Evolutionary conservation across 2,329 filamentous ascomycete species (phyloP).

Genomic region (Penicillium verrucosum): DNA sequence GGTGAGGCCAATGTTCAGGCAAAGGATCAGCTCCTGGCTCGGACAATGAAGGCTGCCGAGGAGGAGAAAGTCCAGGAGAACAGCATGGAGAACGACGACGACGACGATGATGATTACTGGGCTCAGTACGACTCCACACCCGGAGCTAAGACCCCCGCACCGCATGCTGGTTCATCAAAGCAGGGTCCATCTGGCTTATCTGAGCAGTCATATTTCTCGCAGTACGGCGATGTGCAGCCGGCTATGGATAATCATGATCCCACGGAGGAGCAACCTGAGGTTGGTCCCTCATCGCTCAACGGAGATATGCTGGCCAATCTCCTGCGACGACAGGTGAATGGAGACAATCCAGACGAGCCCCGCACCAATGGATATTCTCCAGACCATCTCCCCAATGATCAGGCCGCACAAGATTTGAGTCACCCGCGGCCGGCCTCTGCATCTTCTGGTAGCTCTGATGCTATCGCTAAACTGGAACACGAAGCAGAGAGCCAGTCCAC

Average conservation of each 20-base stretch:
- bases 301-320: conserved; percentile 49
- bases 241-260: conserved; percentile 63
- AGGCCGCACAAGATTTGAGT: conserved; percentile 32
- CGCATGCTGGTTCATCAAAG: conserved; percentile 23
- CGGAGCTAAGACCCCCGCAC: conserved; percentile 37
- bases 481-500: conserved; percentile 51
- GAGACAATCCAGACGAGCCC: conserved; percentile 16
- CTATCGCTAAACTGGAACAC: conserved; percentile 54
- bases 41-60: conserved; percentile 35
- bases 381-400: conserved; percentile 20
- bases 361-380: conserved; percentile 24
- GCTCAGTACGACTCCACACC: conserved; percentile 60
- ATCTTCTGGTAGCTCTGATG: conserved; percentile 40
- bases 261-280: conserved; percentile 49
- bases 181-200: conserved; percentile 37
- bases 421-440: conserved; percentile 46
- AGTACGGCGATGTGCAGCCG: conserved; percentile 62
- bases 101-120: conserved; percentile 65
- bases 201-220: conserved; percentile 59
- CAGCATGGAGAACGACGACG: conserved; percentile 51
- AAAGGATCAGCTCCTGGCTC: conserved; percentile 35
- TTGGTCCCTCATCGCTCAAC: conserved; percentile 53
- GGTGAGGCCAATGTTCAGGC: conserved; percentile 53
- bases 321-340: conserved; percentile 40
- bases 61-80: conserved; percentile 17